Percentiles rank a stretch among this genome's conserved stretches.
phyloP scores from a whole-genome alignment of 768 basidiomycete genomes.

The Hypholoma sublateritium region DNA sequence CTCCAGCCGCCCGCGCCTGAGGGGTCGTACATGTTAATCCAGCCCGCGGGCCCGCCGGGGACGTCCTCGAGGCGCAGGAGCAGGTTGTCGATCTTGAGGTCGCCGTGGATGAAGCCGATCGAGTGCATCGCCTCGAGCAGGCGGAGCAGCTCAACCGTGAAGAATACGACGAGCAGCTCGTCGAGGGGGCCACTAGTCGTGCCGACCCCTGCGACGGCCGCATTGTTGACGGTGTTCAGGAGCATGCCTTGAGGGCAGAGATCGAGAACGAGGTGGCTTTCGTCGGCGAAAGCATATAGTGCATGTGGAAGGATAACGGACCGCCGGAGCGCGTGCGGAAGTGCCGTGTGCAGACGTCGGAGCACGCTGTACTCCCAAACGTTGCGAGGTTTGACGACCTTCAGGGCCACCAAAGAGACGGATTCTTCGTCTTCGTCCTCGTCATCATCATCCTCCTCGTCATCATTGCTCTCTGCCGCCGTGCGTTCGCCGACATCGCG shows the following conservation, averaged over 20 bases:
- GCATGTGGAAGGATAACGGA: conserved; percentile 79
- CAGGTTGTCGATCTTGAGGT: conserved; percentile 99
- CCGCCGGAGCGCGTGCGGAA: conserved; percentile 56
- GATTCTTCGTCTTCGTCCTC: conserved; percentile 58
- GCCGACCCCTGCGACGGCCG: conserved; percentile 69
- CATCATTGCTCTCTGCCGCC: conserved; percentile 43
- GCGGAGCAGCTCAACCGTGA: conserved; percentile 86
- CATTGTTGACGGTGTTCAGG: conserved; percentile 88
- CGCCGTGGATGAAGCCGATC: conserved; percentile 91
- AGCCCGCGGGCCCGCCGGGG: conserved; percentile 64
- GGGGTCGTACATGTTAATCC: conserved; percentile 77
- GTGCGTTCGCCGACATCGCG: conserved; percentile 48
- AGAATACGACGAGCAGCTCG: conserved; percentile 93
- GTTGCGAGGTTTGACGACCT: conserved; percentile 86
- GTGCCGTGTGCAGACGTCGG: conserved; percentile 66
- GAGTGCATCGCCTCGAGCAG: conserved; percentile 80
- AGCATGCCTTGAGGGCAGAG: conserved; percentile 90
- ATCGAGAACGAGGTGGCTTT: conserved; percentile 87
- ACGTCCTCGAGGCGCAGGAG: conserved; percentile 88
- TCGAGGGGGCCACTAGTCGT: conserved; percentile 84
- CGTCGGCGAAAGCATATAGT: conserved; percentile 83
- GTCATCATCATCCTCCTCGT: conserved; percentile 48
- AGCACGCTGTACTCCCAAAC: conserved; percentile 93
- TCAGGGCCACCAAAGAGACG: conserved; percentile 73
- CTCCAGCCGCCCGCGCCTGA: conserved; percentile 83